Base-by-base conservation (phyloP, 163 green algal species). In the Scenedesmus sp. region DNA sequence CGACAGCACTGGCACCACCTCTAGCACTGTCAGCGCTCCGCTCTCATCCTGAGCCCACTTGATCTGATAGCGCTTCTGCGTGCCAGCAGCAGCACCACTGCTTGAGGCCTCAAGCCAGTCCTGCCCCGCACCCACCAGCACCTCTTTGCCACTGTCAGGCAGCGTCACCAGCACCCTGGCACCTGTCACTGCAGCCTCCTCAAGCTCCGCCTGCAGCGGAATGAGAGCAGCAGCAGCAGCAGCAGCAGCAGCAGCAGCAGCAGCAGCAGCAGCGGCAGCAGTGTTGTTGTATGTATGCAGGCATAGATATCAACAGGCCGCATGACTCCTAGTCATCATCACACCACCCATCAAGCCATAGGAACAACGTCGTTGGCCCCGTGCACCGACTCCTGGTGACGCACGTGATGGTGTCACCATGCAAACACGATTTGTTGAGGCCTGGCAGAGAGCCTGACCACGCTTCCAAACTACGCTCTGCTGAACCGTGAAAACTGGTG, bases 11-110 rank as follows among this genome's bases (percentile, higher is more conserved):
- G 82, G 87, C 74, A 62, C 26, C 52, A 92, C 89, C 34, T 90
- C 82, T 62, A 92, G 73, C 70, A 93, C 90, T 20, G 84, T 59
- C 70, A 93, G 76, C 1, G 56, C 57, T 1, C 90, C 90, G 5
- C 4, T 54, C 0, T 93, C 90, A 34, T 93, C 90, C 90, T 90
- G 84, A 0, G 67, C 84, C 90, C 90, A 93, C 34, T 90, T 93
- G 26, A 93, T 83, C 8, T n/a, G 5, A 59, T 90, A 93, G 2
- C 6, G 4, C 54, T 46, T 67, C 2, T 46, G 54, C 7, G 12
- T 18, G 26, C 79, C 79, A 57, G 34, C 62, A 52, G 16, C 46
- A 84, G 34, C 8, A 7, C 76, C 76, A 84, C 46, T 67, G 34
- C 67, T 10, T 13, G 52, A 46, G 1, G 15, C 46, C 23, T 90